A percentile compares a stretch with the other conserved stretches of the same genome.
Evolutionary conservation across 2,329 filamentous ascomycete species (phyloP).

Genomic region (Penicillium sp.): DNA sequence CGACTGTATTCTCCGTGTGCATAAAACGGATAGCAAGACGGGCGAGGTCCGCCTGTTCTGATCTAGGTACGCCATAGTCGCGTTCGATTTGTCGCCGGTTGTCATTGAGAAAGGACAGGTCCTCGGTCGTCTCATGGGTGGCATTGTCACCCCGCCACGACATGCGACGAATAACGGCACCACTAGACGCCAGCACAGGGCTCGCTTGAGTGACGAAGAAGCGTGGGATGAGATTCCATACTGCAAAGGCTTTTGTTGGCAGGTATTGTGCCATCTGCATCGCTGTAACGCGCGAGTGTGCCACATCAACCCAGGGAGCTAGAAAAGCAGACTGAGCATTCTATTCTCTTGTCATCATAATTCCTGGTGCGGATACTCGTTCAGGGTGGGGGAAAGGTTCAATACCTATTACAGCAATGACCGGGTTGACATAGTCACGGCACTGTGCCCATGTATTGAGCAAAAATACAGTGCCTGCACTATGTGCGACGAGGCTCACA

Average conservation of each 20-base stretch:
- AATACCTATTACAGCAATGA: constrained; percentile 16
- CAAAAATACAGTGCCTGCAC: constrained; percentile 44
- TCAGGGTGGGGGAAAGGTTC: background rate
- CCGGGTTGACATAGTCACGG: constrained; percentile 7
- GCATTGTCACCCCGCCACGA: background rate
- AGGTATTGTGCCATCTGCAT: constrained; percentile 29
- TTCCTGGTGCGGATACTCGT: background rate
- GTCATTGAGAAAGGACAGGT: constrained; percentile 1
- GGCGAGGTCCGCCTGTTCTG: constrained; percentile 18
- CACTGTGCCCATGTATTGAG: constrained; percentile 38
- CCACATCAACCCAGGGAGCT: constrained; percentile 47
- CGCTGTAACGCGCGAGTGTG: constrained; percentile 33
- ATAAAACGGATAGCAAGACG: constrained; percentile 16
- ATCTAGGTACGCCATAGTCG: constrained; percentile 17
- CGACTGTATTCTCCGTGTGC: constrained; percentile 33
- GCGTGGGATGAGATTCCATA: constrained; percentile 30
- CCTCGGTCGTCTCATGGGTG: background rate
- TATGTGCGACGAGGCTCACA: constrained; percentile 43
- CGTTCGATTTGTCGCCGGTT: constrained; percentile 19
- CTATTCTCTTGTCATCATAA: background rate
- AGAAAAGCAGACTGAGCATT: constrained; percentile 23
- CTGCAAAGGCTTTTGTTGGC: constrained; percentile 22
- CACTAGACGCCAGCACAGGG: constrained; percentile 24
- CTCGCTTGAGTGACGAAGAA: constrained; percentile 24
- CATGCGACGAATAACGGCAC: constrained; percentile 12